Evolutionary conservation across 306 rosid genomes (phyloP).

Genomic region (Quercus variabilis): DNA sequence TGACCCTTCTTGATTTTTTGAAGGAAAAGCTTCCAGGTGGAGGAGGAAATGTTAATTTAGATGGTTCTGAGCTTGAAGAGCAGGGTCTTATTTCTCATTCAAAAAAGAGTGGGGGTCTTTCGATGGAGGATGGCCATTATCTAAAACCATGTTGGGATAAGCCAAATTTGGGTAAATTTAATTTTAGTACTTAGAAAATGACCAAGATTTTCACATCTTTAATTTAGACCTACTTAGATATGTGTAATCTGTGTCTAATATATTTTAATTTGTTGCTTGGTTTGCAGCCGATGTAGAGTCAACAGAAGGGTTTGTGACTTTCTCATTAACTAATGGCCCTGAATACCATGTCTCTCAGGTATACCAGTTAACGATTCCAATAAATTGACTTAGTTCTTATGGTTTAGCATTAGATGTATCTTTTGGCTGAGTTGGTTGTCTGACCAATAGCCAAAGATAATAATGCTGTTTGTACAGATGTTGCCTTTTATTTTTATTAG

Average conservation of each 20-base stretch:
- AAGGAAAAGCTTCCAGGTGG: conserved; percentile 80
- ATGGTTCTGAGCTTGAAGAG: conserved; percentile 35
- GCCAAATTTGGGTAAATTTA: conserved; percentile 57
- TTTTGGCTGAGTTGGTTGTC: background rate
- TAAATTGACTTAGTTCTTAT: conserved; percentile 13
- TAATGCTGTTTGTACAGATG: background rate
- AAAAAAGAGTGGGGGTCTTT: conserved; percentile 53
- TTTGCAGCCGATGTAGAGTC: conserved; percentile 65
- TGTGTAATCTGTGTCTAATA: background rate
- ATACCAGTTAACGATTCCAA: conserved; percentile 12
- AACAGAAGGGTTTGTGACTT: conserved; percentile 78
- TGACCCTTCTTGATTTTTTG: conserved; percentile 7
- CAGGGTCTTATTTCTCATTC: conserved; percentile 36
- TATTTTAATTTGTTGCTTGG: conserved; percentile 17
- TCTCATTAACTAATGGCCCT: conserved; percentile 90
- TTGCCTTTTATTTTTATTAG: background rate
- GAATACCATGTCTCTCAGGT: conserved; percentile 99
- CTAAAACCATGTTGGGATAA: conserved; percentile 83
- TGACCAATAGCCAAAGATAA: background rate
- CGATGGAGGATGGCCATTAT: conserved; percentile 57
- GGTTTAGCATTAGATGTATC: background rate
- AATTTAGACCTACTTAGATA: background rate
- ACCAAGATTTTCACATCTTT: background rate
- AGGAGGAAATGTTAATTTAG: conserved; percentile 44
- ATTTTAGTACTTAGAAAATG: conserved; percentile 8